Evolutionary conservation across 441 rosid genomes (phyloP), one percentile per base, ranked within the genome.

Genomic region (Hypseocharis bilobata): DNA sequence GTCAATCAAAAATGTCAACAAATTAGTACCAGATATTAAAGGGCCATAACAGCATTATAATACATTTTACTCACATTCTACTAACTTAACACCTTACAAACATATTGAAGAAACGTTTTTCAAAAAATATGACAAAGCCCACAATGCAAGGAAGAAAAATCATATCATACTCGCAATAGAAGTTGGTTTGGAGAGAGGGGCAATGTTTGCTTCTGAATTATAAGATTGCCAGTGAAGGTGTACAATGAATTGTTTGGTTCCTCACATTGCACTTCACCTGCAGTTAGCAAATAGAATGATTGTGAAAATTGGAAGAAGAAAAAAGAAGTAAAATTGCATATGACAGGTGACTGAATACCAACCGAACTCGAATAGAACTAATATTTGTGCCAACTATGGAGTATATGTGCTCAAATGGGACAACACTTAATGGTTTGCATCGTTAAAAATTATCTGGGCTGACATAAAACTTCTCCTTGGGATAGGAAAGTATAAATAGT

Each of bases 201-300:
- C 63, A 91, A 75, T 0, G 91, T 89, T 80, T 92, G 98, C 74
- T 89, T 88, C 71, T 89, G 85, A 45, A 85, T 70, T 34, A 92
- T 70, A 77, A 92, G 98, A 82, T 95, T 95, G 72, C 99, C 99
- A 13, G 95, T 92, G 82, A 88, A 95, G 65, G 98, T 92, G 83
- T 95, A 89, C 71, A 95, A 77, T 6, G 97, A 92, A 79, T 95
- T 95, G 74, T 92, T 95, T 1, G 99, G 99, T 71, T 95, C 96
- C 84, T 95, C 99, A 67, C 98, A 95, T 80, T 89, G 96, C 79
- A 95, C 82, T 84, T 92, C 97, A 72, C 97, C 99, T 92, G 88
- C 75, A 77, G 74, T 66, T 64, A 67, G 74, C 73, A 79, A 73
- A 73, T 52, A 59, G 47, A 70, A 29, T 52, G 58, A 47, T 61